Evolutionary conservation across 2,329 filamentous ascomycete genomes (phyloP).

Genomic region (Claviceps sp.): DNA sequence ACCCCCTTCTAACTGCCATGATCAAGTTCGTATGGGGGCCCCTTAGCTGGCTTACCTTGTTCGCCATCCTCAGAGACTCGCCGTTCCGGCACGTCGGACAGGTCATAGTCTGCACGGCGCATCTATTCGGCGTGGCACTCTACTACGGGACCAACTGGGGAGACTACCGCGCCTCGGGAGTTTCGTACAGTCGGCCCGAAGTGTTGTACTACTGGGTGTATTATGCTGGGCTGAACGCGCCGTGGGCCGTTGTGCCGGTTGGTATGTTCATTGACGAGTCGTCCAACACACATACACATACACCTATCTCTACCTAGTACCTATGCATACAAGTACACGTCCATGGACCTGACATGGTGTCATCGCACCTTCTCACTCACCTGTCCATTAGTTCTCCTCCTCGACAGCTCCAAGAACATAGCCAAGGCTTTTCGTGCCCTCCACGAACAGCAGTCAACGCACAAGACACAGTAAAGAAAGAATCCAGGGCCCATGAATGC

Average conservation of each 20-base stretch:
- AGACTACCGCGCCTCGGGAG: constrained; percentile 30
- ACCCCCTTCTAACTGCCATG: no score
- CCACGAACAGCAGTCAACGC: constrained; percentile 8
- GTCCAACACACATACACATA: background rate
- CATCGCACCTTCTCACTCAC: background rate
- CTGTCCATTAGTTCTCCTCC: constrained; percentile 16
- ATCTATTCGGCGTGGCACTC: constrained; percentile 47
- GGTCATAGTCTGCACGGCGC: constrained; percentile 35
- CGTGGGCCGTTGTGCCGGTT: constrained; percentile 44
- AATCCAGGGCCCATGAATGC: background rate
- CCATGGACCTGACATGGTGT: background rate
- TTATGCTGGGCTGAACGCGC: constrained; percentile 45
- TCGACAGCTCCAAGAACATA: constrained; percentile 18
- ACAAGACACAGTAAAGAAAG: constrained; percentile 10
- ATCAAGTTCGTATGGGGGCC: constrained; percentile 42
- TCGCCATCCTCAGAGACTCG: constrained; percentile 29
- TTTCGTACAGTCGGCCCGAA: constrained; percentile 44
- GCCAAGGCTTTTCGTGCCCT: constrained; percentile 15
- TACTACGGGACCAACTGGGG: constrained; percentile 46
- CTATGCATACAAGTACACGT: background rate
- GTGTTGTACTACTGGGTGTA: constrained; percentile 50
- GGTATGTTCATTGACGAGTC: constrained; percentile 18
- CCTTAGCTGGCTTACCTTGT: constrained; percentile 36
- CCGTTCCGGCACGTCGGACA: constrained; percentile 38
- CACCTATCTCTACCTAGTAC: background rate